These are phyloP conservation scores for Candida nanaspora DNA, from an alignment of 805 yeast genomes.

Conservation along the genomic window DNA sequence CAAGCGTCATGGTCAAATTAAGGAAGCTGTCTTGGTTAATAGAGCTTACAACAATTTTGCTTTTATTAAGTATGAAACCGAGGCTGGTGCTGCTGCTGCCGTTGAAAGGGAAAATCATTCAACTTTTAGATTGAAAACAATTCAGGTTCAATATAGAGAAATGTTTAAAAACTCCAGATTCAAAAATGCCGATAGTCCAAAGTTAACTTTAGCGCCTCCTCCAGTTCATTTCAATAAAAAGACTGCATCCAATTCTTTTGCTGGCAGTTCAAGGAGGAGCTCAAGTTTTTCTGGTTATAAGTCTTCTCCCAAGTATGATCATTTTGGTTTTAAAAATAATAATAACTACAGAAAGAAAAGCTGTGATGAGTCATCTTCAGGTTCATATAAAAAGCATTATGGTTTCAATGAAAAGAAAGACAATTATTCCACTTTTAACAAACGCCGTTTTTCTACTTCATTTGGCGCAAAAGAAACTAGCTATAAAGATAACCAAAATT, in stretches of 20 bases:
- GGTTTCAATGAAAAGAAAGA: no score
- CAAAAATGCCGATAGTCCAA: constrained; percentile 10
- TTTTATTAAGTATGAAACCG: constrained; percentile 57
- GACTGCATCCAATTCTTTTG: constrained; percentile 16
- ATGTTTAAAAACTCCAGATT: constrained; percentile 29
- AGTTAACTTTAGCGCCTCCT: constrained; percentile 61
- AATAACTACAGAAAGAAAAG: not conserved
- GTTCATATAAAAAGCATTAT: no score
- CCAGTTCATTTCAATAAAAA: constrained; percentile 59
- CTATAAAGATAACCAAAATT: no score
- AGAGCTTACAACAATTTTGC: constrained; percentile 57
- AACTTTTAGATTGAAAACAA: constrained; percentile 60
- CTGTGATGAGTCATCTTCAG: no score
- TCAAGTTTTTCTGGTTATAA: not conserved
- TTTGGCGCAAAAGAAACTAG: no score
- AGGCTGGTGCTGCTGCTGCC: constrained; percentile 77
- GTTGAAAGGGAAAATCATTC: constrained; percentile 83
- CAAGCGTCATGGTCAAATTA: constrained; percentile 57
- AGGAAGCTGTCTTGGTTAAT: constrained; percentile 46
- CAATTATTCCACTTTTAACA: no score
- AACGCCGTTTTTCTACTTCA: no score
- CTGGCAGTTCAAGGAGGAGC: no score
- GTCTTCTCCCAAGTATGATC: not conserved
- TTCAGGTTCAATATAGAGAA: constrained; percentile 82
- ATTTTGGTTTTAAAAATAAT: not conserved